Conservation (phyloP, 78 protist species). For the Bigelowiella natans region DNA sequence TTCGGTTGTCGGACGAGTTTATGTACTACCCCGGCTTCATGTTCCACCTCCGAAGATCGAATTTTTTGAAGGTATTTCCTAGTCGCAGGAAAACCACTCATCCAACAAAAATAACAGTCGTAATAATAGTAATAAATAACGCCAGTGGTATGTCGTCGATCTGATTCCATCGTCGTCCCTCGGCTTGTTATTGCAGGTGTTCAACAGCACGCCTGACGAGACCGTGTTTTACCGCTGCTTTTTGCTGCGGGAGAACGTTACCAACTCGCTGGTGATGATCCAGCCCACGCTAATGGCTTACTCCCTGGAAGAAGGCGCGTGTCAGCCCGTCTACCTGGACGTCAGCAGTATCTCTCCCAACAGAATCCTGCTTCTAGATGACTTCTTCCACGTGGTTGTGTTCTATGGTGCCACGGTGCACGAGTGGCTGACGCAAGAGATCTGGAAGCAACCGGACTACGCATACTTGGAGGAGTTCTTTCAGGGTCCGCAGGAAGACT, state of each 20-base stretch:
- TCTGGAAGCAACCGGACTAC: slow-evolving; percentile 41
- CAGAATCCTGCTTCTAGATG: slow-evolving; percentile 83
- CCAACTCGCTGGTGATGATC: slow-evolving; percentile 79
- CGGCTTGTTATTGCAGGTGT: slow-evolving; percentile 73
- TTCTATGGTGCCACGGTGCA: slow-evolving; percentile 86
- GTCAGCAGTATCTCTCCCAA: slow-evolving; percentile 45
- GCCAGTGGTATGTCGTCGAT: no score
- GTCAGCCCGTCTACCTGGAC: slow-evolving; percentile 69
- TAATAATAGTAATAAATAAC: no score
- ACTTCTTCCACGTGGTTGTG: slow-evolving; percentile 87
- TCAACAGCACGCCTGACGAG: slow-evolving; percentile 91
- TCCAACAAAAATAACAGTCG: no score
- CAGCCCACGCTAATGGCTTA: slow-evolving; percentile 88
- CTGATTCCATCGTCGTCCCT: no score
- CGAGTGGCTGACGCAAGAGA: slow-evolving; percentile 61
- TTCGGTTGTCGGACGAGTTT: neutral
- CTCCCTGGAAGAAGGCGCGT: slow-evolving; percentile 23
- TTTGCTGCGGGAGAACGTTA: neutral
- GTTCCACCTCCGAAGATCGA: slow-evolving; percentile 90
- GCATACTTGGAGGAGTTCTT: slow-evolving; percentile 56
- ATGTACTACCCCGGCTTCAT: neutral
- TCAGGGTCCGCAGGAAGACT: slow-evolving; percentile 19
- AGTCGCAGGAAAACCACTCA: no score
- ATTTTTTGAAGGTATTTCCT: slow-evolving; percentile 59
- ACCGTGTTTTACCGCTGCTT: slow-evolving; percentile 63